Percentiles rank a stretch among this genome's conserved stretches.
phyloP scores from a whole-genome alignment of 495 filamentous ascomycete species.

The Pseudomonodictys pantanalensis region DNA sequence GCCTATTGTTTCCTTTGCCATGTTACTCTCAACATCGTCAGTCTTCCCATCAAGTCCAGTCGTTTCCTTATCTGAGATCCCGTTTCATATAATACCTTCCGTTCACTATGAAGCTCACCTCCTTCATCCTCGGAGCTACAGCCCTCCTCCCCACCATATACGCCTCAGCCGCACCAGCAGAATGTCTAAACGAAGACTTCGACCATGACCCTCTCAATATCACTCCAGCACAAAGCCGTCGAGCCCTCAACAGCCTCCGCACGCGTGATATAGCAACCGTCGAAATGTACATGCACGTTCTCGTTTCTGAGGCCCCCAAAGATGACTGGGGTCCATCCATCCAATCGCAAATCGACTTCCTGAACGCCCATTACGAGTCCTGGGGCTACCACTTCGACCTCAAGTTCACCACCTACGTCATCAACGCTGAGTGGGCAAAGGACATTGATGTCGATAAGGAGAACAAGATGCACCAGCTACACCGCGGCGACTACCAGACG shows the following conservation, averaged over 20 bases:
- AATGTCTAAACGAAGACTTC: conserved; percentile 18
- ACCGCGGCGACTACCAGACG: conserved; percentile 60
- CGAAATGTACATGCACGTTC: conserved; percentile 29
- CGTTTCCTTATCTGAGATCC: background rate
- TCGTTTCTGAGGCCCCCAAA: conserved; percentile 4
- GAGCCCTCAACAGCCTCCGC: conserved; percentile 2
- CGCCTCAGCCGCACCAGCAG: too few species aligned
- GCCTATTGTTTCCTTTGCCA: too few species aligned
- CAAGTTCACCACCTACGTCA: conserved; percentile 8
- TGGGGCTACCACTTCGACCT: conserved; percentile 30
- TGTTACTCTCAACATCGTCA: too few species aligned
- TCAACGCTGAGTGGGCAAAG: conserved; percentile 24
- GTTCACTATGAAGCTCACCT: conserved; percentile 22
- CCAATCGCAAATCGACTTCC: conserved; percentile 16
- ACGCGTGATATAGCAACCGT: conserved; percentile 13
- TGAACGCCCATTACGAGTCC: conserved; percentile 23
- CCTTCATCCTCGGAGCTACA: conserved; percentile 3
- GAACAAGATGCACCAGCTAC: conserved; percentile 42
- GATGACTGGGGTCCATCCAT: conserved; percentile 3
- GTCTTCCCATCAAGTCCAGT: too few species aligned
- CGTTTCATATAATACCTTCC: background rate
- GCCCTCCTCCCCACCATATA: background rate
- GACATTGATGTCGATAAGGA: conserved; percentile 9
- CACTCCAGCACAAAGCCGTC: background rate
- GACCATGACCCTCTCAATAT: conserved; percentile 15